These are phyloP conservation scores for Limnomonas spitsbergensis DNA, from an alignment of 139 green algal genomes.

Conservation along the genomic window DNA sequence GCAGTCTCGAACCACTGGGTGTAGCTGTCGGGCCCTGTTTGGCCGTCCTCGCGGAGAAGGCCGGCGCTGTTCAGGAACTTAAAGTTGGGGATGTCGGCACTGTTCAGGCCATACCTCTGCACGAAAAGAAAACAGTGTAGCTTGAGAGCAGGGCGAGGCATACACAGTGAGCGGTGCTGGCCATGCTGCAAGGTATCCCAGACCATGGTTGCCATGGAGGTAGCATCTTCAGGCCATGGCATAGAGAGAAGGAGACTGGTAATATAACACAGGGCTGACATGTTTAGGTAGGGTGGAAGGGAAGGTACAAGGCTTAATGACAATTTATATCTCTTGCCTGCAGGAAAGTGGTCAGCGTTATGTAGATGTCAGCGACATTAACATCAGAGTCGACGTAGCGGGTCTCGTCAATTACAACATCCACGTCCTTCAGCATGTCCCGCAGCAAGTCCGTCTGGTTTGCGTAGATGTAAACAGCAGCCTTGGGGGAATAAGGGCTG, in stretches of 20 bases:
- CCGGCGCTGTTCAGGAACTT: constrained; percentile 36
- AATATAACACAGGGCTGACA: too few species aligned
- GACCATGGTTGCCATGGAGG: too few species aligned
- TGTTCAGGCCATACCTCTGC: constrained; percentile 16
- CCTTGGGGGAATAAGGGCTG: background rate
- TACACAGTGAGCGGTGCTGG: too few species aligned
- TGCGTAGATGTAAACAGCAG: background rate
- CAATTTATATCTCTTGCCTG: background rate
- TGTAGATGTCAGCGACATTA: constrained; percentile 2
- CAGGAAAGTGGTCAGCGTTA: background rate
- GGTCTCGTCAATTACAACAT: constrained; percentile 69
- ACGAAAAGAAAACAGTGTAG: too few species aligned
- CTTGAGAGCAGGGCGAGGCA: too few species aligned
- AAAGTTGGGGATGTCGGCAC: constrained; percentile 6
- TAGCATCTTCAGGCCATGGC: too few species aligned
- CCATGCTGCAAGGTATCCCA: too few species aligned
- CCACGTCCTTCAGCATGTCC: constrained; percentile 39
- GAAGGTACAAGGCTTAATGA: too few species aligned
- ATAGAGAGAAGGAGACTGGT: too few species aligned
- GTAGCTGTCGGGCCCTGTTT: background rate
- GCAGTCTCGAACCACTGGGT: constrained; percentile 73
- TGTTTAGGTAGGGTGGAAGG: too few species aligned
- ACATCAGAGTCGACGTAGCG: constrained; percentile 33
- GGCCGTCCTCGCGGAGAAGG: constrained; percentile 30
- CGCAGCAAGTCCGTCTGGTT: constrained; percentile 13